Conservation (phyloP, 2,329 filamentous ascomycete species). For the Colletotrichum chrysophilum region DNA sequence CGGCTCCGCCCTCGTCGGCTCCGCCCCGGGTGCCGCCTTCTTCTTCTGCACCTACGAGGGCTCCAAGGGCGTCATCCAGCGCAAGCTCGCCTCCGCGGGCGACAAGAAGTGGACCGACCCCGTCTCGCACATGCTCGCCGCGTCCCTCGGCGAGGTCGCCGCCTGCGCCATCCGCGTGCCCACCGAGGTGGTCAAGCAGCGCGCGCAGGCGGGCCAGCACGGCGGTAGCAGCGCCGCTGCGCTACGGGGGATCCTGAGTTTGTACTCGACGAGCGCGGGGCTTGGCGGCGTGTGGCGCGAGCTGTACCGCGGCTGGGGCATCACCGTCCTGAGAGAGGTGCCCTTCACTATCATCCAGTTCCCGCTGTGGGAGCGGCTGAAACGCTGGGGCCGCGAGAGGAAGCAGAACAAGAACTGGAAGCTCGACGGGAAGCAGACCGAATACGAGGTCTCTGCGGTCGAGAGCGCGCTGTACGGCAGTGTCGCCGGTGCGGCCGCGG, state of each 20-base stretch:
- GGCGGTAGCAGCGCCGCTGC: conserved; percentile 72
- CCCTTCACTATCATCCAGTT: conserved; percentile 98
- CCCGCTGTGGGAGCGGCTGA: conserved; percentile 94
- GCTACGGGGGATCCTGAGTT: conserved; percentile 71
- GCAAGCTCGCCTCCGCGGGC: conserved; percentile 30
- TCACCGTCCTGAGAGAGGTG: conserved; percentile 94
- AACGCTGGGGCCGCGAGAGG: conserved; percentile 66
- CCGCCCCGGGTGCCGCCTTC: conserved; percentile 90
- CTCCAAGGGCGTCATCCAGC: conserved; percentile 62
- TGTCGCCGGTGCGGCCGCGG: conserved; percentile 82
- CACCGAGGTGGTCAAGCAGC: conserved; percentile 96
- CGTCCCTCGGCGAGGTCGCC: conserved; percentile 85
- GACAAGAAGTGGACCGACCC: conserved; percentile 23
- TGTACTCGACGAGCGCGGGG: conserved; percentile 43
- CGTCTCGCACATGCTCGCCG: conserved; percentile 78
- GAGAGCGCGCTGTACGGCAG: conserved; percentile 89
- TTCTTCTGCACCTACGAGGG: conserved; percentile 97
- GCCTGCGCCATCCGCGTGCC: conserved; percentile 93
- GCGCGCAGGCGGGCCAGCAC: conserved; percentile 87
- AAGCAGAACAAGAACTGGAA: conserved; percentile 10
- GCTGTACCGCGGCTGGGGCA: conserved; percentile 88
- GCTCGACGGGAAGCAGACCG: conserved; percentile 6
- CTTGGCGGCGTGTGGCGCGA: conserved; percentile 74
- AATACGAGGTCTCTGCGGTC: conserved; percentile 63
- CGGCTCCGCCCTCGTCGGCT: conserved; percentile 87